Percentiles rank a stretch among this genome's conserved stretches.
phyloP scores from a whole-genome alignment of 306 rosid genomes.

The Astragalus membranaceus region DNA sequence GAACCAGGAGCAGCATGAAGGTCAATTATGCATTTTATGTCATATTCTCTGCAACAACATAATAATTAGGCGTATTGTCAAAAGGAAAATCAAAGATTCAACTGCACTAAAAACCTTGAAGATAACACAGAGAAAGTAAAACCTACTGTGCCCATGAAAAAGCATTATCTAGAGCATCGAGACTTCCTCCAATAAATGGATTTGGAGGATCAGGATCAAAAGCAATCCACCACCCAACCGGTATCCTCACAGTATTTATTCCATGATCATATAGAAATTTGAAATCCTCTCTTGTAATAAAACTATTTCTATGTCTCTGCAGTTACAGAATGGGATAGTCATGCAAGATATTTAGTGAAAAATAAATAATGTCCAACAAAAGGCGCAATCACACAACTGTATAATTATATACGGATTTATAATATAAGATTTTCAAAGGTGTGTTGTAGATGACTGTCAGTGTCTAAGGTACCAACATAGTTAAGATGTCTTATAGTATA shows the following conservation, averaged over 20 bases:
- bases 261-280: conserved; percentile 72
- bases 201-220: conserved; percentile 92
- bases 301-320: conserved; percentile 91
- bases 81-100: conserved; percentile 13
- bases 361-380: not conserved
- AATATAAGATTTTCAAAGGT: too few species aligned
- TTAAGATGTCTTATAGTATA: too few species aligned
- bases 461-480: too few species aligned
- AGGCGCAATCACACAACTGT: not conserved
- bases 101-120: not conserved
- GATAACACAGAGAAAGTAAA: conserved; percentile 21
- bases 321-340: conserved; percentile 13
- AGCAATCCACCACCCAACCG: conserved; percentile 99
- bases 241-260: conserved; percentile 91
- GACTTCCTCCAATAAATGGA: conserved; percentile 82
- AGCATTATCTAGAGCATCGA: conserved; percentile 88
- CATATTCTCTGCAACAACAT: conserved; percentile 57
- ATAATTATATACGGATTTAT: too few species aligned
- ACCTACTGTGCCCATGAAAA: conserved; percentile 96
- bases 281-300: conserved; percentile 67
- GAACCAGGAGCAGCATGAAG: conserved; percentile 94
- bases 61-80: conserved; percentile 9
- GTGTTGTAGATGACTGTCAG: too few species aligned
- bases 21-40: conserved; percentile 82
- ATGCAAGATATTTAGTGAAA: not conserved